phyloP scores from a whole-genome alignment of 441 rosid genomes.

The Melianthus villosus region DNA sequence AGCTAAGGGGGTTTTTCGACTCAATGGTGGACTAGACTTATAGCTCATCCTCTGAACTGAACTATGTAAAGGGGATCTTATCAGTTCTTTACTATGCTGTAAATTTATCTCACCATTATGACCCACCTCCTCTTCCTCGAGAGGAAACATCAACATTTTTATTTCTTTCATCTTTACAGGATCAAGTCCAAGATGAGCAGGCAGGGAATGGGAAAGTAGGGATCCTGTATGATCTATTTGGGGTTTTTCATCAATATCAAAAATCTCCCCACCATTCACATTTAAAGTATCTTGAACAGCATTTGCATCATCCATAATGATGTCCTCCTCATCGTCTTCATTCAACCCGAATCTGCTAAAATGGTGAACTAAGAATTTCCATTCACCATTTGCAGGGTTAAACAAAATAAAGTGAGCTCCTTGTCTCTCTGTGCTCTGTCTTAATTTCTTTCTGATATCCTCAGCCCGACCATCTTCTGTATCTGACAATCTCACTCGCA shows the following conservation, averaged over 20 bases:
- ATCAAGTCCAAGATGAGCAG: slow-evolving; percentile 84
- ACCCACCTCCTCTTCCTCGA: slow-evolving; percentile 37
- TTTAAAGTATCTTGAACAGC: slow-evolving; percentile 22
- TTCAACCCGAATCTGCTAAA: slow-evolving; percentile 88
- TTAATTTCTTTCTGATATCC: slow-evolving; percentile 30
- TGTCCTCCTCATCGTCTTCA: slow-evolving; percentile 86
- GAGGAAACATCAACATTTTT: slow-evolving; percentile 65
- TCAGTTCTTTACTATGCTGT: slow-evolving; percentile 25
- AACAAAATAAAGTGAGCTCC: slow-evolving; percentile 64
- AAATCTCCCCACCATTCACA: slow-evolving; percentile 27
- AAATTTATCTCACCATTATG: slow-evolving; percentile 21
- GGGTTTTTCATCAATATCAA: slow-evolving; percentile 27
- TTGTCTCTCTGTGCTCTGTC: slow-evolving; percentile 38
- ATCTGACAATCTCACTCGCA: slow-evolving; percentile 16
- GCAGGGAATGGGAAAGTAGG: slow-evolving; percentile 89
- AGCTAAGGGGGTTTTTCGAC: slow-evolving; percentile 58
- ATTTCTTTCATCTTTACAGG: slow-evolving; percentile 70
- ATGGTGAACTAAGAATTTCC: slow-evolving; percentile 73
- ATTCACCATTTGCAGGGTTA: slow-evolving; percentile 37
- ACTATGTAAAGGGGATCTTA: slow-evolving; percentile 27
- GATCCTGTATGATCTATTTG: slow-evolving; percentile 27
- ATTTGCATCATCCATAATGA: slow-evolving; percentile 47
- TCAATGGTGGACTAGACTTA: slow-evolving; percentile 30
- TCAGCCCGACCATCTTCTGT: slow-evolving; percentile 15
- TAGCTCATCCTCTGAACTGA: slow-evolving; percentile 28